These are phyloP conservation scores for Fusarium nanum DNA, from an alignment of 2,329 filamentous ascomycete genomes.

Conservation along the genomic window DNA sequence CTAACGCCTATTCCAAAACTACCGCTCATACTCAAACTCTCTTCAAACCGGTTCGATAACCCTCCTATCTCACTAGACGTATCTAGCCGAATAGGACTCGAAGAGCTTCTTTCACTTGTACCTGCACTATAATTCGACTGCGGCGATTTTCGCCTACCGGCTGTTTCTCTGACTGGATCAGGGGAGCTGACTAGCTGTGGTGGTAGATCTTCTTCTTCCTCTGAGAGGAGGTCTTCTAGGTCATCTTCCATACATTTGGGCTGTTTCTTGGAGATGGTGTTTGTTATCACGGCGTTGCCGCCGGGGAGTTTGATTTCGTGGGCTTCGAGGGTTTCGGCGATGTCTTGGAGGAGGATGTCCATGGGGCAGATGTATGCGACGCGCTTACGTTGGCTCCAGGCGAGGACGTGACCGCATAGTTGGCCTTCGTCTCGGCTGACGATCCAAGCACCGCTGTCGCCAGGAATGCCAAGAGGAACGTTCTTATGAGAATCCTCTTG, in stretches of 20 bases:
- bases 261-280: conserved; percentile 18
- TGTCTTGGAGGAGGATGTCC: conserved; percentile 89
- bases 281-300: conserved; percentile 57
- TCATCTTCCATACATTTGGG: conserved; percentile 41
- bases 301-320: conserved; percentile 77
- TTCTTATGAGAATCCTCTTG: conserved; percentile 35
- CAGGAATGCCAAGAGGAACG: conserved; percentile 74
- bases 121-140: conserved; percentile 22
- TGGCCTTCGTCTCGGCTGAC: conserved; percentile 82
- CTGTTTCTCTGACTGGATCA: conserved; percentile 9
- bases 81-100: conserved; percentile 47
- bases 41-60: conserved; percentile 49
- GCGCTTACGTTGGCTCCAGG: conserved; percentile 83
- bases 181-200: conserved; percentile 21
- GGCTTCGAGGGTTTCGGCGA: conserved; percentile 80
- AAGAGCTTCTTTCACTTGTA: conserved; percentile 39
- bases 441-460: conserved; percentile 94
- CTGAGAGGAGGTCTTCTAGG: conserved; percentile 47
- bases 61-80: conserved; percentile 45
- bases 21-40: conserved; percentile 48
- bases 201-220: conserved; percentile 45
- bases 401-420: conserved; percentile 90
- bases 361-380: conserved; percentile 95
- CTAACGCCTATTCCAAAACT: conserved; percentile 49
- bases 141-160: conserved; percentile 11